Evolutionary conservation across 2,329 filamentous ascomycete species (phyloP).

Genomic region (Xylariaceae sp.): DNA sequence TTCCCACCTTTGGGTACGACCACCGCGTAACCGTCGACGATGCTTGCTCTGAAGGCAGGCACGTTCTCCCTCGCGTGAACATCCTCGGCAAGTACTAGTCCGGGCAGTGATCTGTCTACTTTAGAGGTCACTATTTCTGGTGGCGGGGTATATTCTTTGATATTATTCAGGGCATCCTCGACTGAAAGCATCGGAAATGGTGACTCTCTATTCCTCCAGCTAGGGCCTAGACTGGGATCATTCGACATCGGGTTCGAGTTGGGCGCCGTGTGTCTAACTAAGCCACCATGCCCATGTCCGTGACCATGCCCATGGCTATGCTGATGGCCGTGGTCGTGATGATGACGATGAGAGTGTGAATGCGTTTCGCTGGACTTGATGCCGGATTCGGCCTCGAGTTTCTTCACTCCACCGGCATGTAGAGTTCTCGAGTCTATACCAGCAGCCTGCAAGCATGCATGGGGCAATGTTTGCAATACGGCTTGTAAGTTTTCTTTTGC

Average conservation of each 20-base stretch:
- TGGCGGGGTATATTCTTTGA: constrained; percentile 72
- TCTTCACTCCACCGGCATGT: constrained; percentile 80
- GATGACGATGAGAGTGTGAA: constrained; percentile 34
- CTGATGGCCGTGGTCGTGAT: constrained; percentile 48
- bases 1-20: constrained; percentile 65
- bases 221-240: constrained; percentile 62
- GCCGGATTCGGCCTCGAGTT: constrained; percentile 82
- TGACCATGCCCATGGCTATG: constrained; percentile 62
- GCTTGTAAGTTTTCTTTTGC: constrained; percentile 91
- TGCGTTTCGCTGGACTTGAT: constrained; percentile 43
- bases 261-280: constrained; percentile 73
- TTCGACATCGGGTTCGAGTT: constrained; percentile 61
- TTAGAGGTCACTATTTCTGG: constrained; percentile 59
- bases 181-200: constrained; percentile 93
- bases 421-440: constrained; percentile 79
- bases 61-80: constrained; percentile 81
- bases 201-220: constrained; percentile 77
- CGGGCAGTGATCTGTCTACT: constrained; percentile 69
- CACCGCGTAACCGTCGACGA: constrained; percentile 94
- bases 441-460: constrained; percentile 89
- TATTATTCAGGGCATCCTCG: constrained; percentile 73
- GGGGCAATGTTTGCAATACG: constrained; percentile 85
- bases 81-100: constrained; percentile 80
- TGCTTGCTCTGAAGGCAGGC: constrained; percentile 91
- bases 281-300: constrained; percentile 63